These are phyloP conservation scores for Neovahlkampfia damariscottae DNA, from an alignment of 78 protist species.

Conservation along the genomic window DNA sequence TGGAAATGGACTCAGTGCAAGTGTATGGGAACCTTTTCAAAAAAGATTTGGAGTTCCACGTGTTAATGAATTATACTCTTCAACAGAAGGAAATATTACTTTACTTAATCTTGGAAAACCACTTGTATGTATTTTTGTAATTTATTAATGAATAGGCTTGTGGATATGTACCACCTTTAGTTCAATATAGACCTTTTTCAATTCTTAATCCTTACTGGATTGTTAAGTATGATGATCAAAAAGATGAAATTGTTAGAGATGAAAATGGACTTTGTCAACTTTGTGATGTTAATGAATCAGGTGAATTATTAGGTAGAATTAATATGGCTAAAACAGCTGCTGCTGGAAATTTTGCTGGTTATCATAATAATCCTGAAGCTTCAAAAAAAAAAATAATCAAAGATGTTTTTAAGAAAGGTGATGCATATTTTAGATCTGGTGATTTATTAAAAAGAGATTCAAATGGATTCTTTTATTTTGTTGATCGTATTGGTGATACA, in stretches of 20 bases:
- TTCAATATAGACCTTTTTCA: neutral
- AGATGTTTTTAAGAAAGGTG: conserved; percentile 19
- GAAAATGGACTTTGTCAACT: conserved; percentile 15
- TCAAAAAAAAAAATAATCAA: neutral
- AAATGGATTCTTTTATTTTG: conserved; percentile 30
- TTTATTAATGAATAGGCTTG: too few species aligned
- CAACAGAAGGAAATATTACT: conserved; percentile 36
- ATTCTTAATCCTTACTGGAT: neutral
- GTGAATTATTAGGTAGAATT: conserved; percentile 25
- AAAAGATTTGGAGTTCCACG: conserved; percentile 1
- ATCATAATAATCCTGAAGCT: conserved; percentile 11
- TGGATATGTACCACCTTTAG: conserved; percentile 1
- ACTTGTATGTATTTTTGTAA: neutral
- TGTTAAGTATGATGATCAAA: neutral
- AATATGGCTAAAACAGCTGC: conserved; percentile 1
- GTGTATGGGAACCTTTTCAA: conserved; percentile 23
- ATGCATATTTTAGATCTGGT: conserved; percentile 23
- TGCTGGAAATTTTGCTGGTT: conserved; percentile 20
- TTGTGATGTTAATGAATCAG: neutral
- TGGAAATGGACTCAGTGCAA: conserved; percentile 54
- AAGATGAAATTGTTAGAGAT: neutral
- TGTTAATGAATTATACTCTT: conserved; percentile 36
- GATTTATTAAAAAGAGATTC: conserved; percentile 14
- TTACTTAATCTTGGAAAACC: conserved; percentile 9
- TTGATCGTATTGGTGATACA: conserved; percentile 47